Evolutionary conservation across 768 basidiomycete genomes (phyloP).

Genomic region (Tremella yokohamensis): DNA sequence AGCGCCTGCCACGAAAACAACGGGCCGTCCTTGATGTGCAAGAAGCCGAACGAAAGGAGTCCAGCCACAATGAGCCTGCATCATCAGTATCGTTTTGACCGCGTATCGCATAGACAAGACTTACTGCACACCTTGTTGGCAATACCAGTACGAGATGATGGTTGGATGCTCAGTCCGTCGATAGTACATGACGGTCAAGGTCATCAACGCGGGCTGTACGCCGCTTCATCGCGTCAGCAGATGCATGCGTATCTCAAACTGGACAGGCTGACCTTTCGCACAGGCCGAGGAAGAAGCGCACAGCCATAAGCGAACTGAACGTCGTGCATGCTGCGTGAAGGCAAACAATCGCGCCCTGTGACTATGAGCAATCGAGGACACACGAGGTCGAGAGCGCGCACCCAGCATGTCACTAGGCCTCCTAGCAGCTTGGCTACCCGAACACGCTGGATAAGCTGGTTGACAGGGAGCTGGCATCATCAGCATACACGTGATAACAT

Average conservation of each 20-base stretch:
- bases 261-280: conserved; percentile 19
- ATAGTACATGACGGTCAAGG: conserved; percentile 56
- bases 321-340: conserved; percentile 56
- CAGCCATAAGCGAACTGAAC: conserved; percentile 53
- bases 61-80: conserved; percentile 53
- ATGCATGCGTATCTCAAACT: neutral
- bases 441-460: conserved; percentile 54
- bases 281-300: conserved; percentile 53
- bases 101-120: neutral
- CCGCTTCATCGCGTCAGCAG: conserved; percentile 12
- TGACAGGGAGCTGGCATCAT: conserved; percentile 7
- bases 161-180: conserved; percentile 57
- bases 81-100: neutral
- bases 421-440: conserved; percentile 58
- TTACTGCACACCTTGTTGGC: conserved; percentile 32
- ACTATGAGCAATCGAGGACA: neutral
- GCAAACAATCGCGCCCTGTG: conserved; percentile 58
- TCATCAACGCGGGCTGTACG: conserved; percentile 32
- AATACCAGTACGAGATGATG: conserved; percentile 32
- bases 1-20: conserved; percentile 57
- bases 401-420: conserved; percentile 51
- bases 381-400: neutral
- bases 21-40: conserved; percentile 53
- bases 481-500: too few species aligned
- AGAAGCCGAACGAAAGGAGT: conserved; percentile 57